Evolutionary conservation across 2,329 filamentous ascomycete species (phyloP), one percentile per base, ranked within the genome.

Genomic region (Sphaceloma murrayae): DNA sequence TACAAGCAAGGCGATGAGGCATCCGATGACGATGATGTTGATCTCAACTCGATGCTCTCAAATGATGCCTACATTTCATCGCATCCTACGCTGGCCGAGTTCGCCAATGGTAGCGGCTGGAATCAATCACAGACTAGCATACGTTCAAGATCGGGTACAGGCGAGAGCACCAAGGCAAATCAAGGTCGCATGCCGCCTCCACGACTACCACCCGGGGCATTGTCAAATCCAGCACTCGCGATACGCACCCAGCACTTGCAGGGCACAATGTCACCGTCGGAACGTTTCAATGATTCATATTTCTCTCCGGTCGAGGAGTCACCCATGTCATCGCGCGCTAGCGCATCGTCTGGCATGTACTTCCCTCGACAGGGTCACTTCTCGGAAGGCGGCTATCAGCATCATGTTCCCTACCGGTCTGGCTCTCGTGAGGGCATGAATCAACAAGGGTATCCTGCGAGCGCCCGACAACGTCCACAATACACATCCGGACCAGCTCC

Each of bases 301-400:
- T 98, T 98, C 63, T 96, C 89, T 0, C 91, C 91, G 0, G 74
- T 81, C 2, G 75, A 73, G 24, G 88, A 95, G 45, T 86, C 84
- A 0, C 84, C 85, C 7, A 78, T 78, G 32, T 81, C 82, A 10
- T 81, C 81, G 17, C 74, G 85, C 39, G 81, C 82, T 5, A 88
- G 83, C 59, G 78, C 78, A 1, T 74, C 65, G 48, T 67, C 84
- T 4, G 77, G 79, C 34, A 80, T 87, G 58, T 93, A 87, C 55
- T 93, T 94, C 56, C 80, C 86, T 42, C 81, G 87, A 49, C 77
- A 94, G 50, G 74, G 78, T 17, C 78, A 76, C 55, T 5, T 5
- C n/a, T 45, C 42, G 5, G 42, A 45, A 34, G 82, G 84, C 55
- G 77, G 89, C 21, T 93, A 93, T 58, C 94, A 89, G 1, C 86